These are phyloP conservation scores for Citrus inodora DNA, from an alignment of 345 rosid species.

Conservation along the genomic window DNA sequence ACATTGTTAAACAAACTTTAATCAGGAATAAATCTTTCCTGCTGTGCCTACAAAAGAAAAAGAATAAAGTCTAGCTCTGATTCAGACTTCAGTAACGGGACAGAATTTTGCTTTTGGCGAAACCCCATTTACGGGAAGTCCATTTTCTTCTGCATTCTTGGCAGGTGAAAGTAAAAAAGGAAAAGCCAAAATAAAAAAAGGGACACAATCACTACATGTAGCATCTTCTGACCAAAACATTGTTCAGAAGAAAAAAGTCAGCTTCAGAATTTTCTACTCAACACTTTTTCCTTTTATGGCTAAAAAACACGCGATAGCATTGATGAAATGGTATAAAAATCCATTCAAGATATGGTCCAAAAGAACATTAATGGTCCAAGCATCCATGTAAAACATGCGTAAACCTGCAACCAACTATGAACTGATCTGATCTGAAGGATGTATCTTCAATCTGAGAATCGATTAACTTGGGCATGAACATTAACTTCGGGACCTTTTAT, in stretches of 20 bases:
- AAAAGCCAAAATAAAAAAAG: not conserved
- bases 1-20: not conserved
- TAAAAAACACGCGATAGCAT: not conserved
- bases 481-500: slow-evolving; percentile 29
- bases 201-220: not conserved
- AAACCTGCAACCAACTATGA: not conserved
- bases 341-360: not conserved
- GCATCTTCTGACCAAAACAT: not conserved
- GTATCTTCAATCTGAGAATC: slow-evolving; percentile 12
- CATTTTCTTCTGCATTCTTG: not conserved
- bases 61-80: slow-evolving; percentile 22
- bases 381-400: not conserved
- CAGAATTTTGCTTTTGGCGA: not conserved
- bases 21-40: slow-evolving; percentile 22
- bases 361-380: slow-evolving; percentile 3
- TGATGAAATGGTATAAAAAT: not conserved
- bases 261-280: not conserved
- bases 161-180: not conserved
- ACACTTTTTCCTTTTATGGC: no score
- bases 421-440: slow-evolving; percentile 5
- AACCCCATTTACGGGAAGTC: not conserved
- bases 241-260: not conserved
- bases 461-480: slow-evolving; percentile 9
- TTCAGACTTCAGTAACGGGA: not conserved
- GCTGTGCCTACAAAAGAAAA: slow-evolving; percentile 10